Evolutionary conservation across 2,329 filamentous ascomycete species (phyloP), one percentile per base, ranked within the genome.

Genomic region (Myrmaecium sp.): DNA sequence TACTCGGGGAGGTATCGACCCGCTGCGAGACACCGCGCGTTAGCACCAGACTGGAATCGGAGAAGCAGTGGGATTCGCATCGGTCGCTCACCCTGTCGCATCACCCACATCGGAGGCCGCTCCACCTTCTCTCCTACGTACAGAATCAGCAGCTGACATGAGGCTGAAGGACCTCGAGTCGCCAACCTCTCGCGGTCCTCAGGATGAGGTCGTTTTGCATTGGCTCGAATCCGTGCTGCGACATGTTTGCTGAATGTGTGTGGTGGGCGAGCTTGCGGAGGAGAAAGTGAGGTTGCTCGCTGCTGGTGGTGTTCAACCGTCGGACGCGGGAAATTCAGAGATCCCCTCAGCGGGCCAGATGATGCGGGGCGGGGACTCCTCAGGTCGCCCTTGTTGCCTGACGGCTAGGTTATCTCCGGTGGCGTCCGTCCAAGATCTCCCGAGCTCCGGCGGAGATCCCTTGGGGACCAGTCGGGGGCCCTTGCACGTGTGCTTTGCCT

Each of bases 1-100:
- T 98, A 98, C 55, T 98, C 89, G 36, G 86, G 89, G 13, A 98
- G 78, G 52, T 98, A 98, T 42, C 89, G 78, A 33, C 89, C 89
- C 46, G 89, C 89, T 93, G 38, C 29, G 30, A 33, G 22, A 30
- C 33, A 19, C 11, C 22, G 23, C 28, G 34, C 9, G 11, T 20
- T 19, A 29, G 23, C 33, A 25, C 29, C 6, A 34, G 20, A 25
- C 11, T n/a, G 10, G n/a, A 5, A 14, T 5, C 3, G 10, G 5
- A 10, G 14, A 11, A 10, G 6, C 8, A 9, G 14, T 14, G 25
- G 21, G 19, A 17, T 13, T 20, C 24, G 14, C 28, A 19, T 23
- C 13, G 10, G 14, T 29, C 27, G 41, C 53, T 52, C 62, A 86
- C 83, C 83, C 72, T 98, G 89, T 56, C 89, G 79, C 89, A 98